Conservation (phyloP, 2,329 filamentous ascomycete genomes). For the Metarhizium album region DNA sequence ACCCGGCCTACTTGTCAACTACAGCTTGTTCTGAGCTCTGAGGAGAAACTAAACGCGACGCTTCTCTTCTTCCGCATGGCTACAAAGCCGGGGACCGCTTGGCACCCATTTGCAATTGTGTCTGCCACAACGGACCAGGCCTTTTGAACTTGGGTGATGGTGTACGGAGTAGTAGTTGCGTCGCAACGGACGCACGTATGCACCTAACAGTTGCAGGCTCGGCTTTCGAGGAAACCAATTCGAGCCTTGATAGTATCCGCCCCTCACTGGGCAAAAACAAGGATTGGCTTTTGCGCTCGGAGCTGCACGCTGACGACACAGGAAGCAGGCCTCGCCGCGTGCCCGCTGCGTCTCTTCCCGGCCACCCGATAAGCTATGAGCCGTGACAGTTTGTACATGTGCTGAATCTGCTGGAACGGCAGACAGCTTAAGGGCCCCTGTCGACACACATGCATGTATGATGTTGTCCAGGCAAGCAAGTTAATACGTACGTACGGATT, state of each 20-base stretch:
- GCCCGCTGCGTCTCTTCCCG: constrained; percentile 7
- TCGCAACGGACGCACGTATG: background rate
- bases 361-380: constrained; percentile 8
- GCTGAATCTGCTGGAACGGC: background rate
- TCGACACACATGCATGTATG: too few species aligned
- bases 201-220: background rate
- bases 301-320: constrained; percentile 17
- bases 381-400: background rate
- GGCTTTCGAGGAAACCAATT: background rate
- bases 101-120: too few species aligned
- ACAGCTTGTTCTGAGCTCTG: too few species aligned
- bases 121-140: background rate
- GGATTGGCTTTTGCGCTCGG: background rate
- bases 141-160: too few species aligned
- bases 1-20: background rate
- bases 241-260: background rate
- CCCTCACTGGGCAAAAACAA: background rate
- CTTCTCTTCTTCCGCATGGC: background rate
- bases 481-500: too few species aligned
- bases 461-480: too few species aligned
- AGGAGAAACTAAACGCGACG: too few species aligned
- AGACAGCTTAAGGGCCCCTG: too few species aligned
- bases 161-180: too few species aligned
- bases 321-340: constrained; percentile 2
- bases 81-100: too few species aligned